Evolutionary conservation across 2,329 filamentous ascomycete species (phyloP), one percentile per base, ranked within the genome.

Genomic region (Mycosphaerella sp.): DNA sequence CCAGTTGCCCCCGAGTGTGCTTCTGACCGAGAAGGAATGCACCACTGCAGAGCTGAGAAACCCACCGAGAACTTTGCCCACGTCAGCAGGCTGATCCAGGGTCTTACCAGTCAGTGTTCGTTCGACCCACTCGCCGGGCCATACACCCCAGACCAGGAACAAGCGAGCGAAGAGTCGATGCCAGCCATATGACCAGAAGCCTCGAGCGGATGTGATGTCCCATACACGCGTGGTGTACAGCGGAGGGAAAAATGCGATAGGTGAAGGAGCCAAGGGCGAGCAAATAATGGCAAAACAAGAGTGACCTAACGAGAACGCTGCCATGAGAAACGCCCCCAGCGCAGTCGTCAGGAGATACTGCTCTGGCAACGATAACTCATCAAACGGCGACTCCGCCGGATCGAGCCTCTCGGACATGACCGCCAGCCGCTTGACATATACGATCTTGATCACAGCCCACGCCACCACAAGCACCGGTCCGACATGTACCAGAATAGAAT

Each of bases 171-270:
- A 73, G 0, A 74, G 60, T 5, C 71, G 63, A 56, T 74, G 71
- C 71, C 71, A 74, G 17, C 71, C 71, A 44, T 71, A 72, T 6
- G 67, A 69, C 71, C 71, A 73, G 59, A 73, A 74, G 9, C 58
- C 57, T 17, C 71, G 60, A 6, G 73, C 70, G 1, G 64, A 67
- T 0, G 61, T 66, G 36, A 73, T 63, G 28, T 70, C 65, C 71
- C 71, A 74, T 7, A 71, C 62, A 7, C 68, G 62, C 0, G 62
- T 70, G 3, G 70, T 72, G 54, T 73, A 73, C 0, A 73, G 62
- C n/a, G 71, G 70, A 16, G 71, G 72, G 49, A 73, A 73, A 59
- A 71, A 73, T 0, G 70, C 67, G 4, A 74, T 60, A 2, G 71
- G 70, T 39, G 65, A 64, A 2, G 71, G 71, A 6, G 67, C 66